A percentile compares a stretch with the other conserved stretches of the same genome.
Evolutionary conservation across 2,329 filamentous ascomycete species (phyloP).

Genomic region (Exophiala viscosa): DNA sequence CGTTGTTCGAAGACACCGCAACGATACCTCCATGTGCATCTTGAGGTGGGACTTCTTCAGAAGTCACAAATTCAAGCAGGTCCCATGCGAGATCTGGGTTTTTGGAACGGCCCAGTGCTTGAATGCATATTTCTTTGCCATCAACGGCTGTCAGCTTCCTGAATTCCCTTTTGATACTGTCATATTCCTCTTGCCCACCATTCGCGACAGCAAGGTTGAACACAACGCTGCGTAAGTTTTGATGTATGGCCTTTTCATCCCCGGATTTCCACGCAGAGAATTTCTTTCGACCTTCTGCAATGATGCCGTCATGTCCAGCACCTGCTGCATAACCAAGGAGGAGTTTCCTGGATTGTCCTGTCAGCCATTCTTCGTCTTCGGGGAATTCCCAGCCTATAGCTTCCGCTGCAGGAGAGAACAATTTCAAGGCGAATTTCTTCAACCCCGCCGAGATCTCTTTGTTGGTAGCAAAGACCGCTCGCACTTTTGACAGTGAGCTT

Average conservation of each 20-base stretch:
- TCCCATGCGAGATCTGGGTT: conserved; percentile 64
- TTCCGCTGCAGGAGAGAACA: conserved; percentile 71
- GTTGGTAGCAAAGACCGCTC: conserved; percentile 79
- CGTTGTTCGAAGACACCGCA: conserved; percentile 68
- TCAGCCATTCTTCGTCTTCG: conserved; percentile 75
- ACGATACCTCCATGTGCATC: conserved; percentile 82
- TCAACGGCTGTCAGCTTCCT: conserved; percentile 78
- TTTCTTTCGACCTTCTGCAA: conserved; percentile 69
- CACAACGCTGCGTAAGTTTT: conserved; percentile 73
- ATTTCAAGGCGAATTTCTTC: conserved; percentile 70
- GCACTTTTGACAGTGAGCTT: conserved; percentile 69
- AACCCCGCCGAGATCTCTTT: conserved; percentile 67
- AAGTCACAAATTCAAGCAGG: conserved; percentile 71
- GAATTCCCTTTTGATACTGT: conserved; percentile 81
- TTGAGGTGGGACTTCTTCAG: conserved; percentile 75
- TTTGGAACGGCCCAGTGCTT: conserved; percentile 70
- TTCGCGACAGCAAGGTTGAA: conserved; percentile 76
- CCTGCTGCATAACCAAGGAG: conserved; percentile 72
- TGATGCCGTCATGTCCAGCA: conserved; percentile 68
- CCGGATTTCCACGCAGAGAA: conserved; percentile 75
- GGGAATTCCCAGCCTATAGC: conserved; percentile 81
- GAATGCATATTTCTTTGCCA: conserved; percentile 80
- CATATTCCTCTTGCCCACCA: conserved; percentile 65
- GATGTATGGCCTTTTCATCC: conserved; percentile 68
- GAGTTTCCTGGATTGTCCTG: conserved; percentile 74